Percentiles rank a stretch among this genome's conserved stretches.
These are phyloP conservation scores for Boechera divaricarpa DNA, from an alignment of 345 rosid genomes.

Conservation along the genomic window DNA sequence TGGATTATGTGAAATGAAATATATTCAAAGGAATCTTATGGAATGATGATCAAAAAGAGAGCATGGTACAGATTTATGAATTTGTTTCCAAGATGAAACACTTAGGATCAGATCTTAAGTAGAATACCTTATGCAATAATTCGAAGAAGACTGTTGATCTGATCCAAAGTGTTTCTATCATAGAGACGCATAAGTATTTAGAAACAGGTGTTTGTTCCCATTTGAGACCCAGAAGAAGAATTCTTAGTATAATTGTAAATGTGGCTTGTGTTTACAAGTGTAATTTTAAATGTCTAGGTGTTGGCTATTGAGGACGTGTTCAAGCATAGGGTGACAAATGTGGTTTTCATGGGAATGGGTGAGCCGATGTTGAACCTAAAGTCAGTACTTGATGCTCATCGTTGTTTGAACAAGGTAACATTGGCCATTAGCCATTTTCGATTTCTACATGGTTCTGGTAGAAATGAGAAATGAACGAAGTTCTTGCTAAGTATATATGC, in stretches of 20 bases:
- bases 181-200: background rate
- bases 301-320: slow-evolving; percentile 89
- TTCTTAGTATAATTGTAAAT: background rate
- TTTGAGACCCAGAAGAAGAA: background rate
- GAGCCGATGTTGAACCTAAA: slow-evolving; percentile 97
- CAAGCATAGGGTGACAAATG: slow-evolving; percentile 92
- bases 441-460: slow-evolving; percentile 7
- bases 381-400: slow-evolving; percentile 91
- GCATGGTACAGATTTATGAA: slow-evolving; percentile 12
- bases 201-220: background rate
- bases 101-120: background rate
- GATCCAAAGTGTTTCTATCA: background rate
- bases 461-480: background rate
- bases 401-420: slow-evolving; percentile 86
- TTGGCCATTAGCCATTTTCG: background rate
- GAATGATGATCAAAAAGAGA: background rate
- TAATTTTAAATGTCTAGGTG: slow-evolving; percentile 54
- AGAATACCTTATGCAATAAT: slow-evolving; percentile 11
- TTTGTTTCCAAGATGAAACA: slow-evolving; percentile 11
- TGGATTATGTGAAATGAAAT: slow-evolving; percentile 12
- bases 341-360: slow-evolving; percentile 99
- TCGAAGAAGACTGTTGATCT: background rate
- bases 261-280: slow-evolving; percentile 17
- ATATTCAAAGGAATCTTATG: background rate
- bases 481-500: slow-evolving; percentile 18